phyloP scores from a whole-genome alignment of 352 stramenopile species.

The Phytophthora tentaculata region DNA sequence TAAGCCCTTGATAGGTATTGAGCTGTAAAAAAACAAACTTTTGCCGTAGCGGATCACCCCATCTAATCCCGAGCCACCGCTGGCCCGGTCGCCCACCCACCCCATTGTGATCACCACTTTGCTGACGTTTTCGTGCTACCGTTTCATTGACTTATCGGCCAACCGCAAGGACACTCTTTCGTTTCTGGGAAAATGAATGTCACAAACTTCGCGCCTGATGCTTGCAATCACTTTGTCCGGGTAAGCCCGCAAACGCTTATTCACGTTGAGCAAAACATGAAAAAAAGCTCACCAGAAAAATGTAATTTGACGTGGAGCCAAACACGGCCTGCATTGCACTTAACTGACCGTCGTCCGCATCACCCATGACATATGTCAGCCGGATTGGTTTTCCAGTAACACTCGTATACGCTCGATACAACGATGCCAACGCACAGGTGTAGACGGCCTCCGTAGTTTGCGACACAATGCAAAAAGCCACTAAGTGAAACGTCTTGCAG shows the following conservation, averaged over 20 bases:
- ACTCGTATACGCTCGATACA: not conserved
- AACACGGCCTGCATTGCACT: not conserved
- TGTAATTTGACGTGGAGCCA: not conserved
- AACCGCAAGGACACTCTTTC: not conserved
- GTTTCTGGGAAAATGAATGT: not conserved
- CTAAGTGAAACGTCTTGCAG: conserved; percentile 25
- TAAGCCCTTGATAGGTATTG: too few relatives aligned
- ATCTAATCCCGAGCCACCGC: too few relatives aligned
- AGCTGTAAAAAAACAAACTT: too few relatives aligned
- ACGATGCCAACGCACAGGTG: not conserved
- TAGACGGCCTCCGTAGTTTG: not conserved
- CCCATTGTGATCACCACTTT: not conserved
- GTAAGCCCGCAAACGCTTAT: not conserved
- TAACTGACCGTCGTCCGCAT: not conserved
- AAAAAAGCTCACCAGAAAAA: not conserved
- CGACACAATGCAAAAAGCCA: conserved; percentile 24
- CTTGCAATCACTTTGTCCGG: too few relatives aligned
- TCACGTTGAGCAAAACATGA: not conserved
- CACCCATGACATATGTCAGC: not conserved
- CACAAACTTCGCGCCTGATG: not conserved
- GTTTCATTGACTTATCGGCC: not conserved
- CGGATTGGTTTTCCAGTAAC: not conserved
- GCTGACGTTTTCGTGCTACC: not conserved
- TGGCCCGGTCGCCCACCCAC: too few relatives aligned
- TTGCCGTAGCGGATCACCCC: too few relatives aligned